Percentiles rank a stretch among this genome's conserved stretches.
These are phyloP conservation scores for Diphasiastrum complanatum DNA, from an alignment of 83 land plant genomes.

Conservation along the genomic window DNA sequence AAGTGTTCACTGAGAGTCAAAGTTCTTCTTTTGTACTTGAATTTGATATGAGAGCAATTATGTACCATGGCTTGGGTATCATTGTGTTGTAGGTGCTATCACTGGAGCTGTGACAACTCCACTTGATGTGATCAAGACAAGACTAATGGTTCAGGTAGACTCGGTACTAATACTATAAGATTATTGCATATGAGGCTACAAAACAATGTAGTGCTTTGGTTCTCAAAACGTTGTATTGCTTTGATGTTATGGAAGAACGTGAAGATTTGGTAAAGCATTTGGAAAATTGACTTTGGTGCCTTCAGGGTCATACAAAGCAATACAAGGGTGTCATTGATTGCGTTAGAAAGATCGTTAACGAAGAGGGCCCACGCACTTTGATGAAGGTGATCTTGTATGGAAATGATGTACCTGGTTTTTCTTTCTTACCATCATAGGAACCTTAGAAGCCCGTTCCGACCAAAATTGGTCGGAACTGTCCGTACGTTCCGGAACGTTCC, in stretches of 20 bases:
- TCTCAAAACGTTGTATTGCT: neutral
- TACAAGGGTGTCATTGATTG: slow-evolving; percentile 80
- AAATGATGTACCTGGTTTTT: too few relatives aligned
- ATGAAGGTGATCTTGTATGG: slow-evolving; percentile 82
- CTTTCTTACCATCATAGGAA: too few relatives aligned
- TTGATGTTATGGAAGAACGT: neutral
- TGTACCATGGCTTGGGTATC: neutral
- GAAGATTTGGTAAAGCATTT: too few relatives aligned
- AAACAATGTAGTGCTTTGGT: neutral
- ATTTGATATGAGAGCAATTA: neutral
- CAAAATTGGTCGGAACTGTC: too few relatives aligned
- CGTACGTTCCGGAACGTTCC: too few relatives aligned
- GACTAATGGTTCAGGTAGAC: slow-evolving; percentile 87
- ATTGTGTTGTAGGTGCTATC: slow-evolving; percentile 55
- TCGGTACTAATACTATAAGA: neutral
- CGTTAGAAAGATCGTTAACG: slow-evolving; percentile 72
- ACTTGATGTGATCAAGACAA: slow-evolving; percentile 86
- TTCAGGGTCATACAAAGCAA: slow-evolving; percentile 74
- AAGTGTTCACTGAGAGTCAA: neutral
- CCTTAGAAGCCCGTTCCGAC: too few relatives aligned
- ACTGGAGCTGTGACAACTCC: slow-evolving; percentile 99
- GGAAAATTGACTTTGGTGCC: neutral
- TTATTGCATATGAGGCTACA: neutral
- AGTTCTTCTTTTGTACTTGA: neutral
- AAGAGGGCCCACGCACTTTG: slow-evolving; percentile 76